A percentile compares a stretch with the other conserved stretches of the same genome.
Evolutionary conservation across 2,329 filamentous ascomycete species (phyloP).

Genomic region (Cryphonectria japonica): DNA sequence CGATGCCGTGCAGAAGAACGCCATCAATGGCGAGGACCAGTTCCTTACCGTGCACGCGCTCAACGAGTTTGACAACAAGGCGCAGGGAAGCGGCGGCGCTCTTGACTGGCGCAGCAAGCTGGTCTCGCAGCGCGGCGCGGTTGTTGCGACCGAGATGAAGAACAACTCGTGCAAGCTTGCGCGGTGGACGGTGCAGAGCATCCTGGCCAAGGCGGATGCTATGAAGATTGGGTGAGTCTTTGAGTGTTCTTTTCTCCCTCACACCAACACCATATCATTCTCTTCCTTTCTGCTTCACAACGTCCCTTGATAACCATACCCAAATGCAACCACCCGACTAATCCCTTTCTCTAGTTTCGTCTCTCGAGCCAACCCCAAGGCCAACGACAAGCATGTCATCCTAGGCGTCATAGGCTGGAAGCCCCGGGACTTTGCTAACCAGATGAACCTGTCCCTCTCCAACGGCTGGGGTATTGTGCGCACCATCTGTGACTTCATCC

Average conservation of each 20-base stretch:
- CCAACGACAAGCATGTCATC: constrained; percentile 90
- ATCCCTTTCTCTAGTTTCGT: constrained; percentile 70
- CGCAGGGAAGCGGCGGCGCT: constrained; percentile 90
- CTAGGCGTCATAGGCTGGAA: constrained; percentile 97
- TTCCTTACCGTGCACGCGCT: constrained; percentile 91
- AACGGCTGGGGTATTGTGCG: constrained; percentile 99
- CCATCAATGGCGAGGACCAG: constrained; percentile 88
- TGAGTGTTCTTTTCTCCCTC: constrained; percentile 6
- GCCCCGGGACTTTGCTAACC: constrained; percentile 91
- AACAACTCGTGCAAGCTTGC: constrained; percentile 99
- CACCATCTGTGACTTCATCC: constrained; percentile 94
- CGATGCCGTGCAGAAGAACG: constrained; percentile 95
- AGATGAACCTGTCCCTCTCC: constrained; percentile 97
- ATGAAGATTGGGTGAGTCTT: constrained; percentile 91
- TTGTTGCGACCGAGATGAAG: constrained; percentile 99
- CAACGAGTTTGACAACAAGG: constrained; percentile 99
- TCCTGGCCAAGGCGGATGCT: constrained; percentile 93
- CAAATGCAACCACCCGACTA: constrained; percentile 33
- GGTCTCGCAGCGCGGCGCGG: constrained; percentile 90
- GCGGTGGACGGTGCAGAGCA: constrained; percentile 95
- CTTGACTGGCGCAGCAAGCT: constrained; percentile 98
- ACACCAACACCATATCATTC: background rate
- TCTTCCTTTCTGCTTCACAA: background rate
- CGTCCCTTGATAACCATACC: constrained; percentile 11
- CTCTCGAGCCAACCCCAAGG: constrained; percentile 89